Evolutionary conservation across 2,329 filamentous ascomycete genomes (phyloP).

Genomic region (Alternaria sp.): DNA sequence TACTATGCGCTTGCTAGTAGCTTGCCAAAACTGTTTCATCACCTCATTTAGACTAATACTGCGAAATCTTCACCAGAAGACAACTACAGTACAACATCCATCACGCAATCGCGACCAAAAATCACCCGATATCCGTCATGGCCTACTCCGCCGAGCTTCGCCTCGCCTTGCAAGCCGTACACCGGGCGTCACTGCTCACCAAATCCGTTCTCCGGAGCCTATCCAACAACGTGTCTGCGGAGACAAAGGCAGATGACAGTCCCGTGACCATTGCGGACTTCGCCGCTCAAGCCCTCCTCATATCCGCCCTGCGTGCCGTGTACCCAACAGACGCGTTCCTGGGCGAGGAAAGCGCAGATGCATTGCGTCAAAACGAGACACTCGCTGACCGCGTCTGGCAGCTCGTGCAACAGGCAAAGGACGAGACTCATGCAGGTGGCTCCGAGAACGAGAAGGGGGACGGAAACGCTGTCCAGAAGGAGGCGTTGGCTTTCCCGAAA

Average conservation of each 20-base stretch:
- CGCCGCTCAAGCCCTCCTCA: slow-evolving; percentile 67
- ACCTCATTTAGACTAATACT: slow-evolving; percentile 20
- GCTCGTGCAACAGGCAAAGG: slow-evolving; percentile 52
- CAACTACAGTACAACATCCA: slow-evolving; percentile 7
- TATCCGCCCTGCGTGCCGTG: slow-evolving; percentile 59
- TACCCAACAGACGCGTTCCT: slow-evolving; percentile 66
- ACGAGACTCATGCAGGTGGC: slow-evolving; percentile 36
- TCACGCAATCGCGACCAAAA: slow-evolving; percentile 2
- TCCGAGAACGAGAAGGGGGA: slow-evolving; percentile 32
- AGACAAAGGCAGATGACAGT: slow-evolving; percentile 64
- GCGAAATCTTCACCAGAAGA: slow-evolving; percentile 8
- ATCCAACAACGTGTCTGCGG: slow-evolving; percentile 54
- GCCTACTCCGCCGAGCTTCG: slow-evolving; percentile 38
- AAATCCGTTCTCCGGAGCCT: slow-evolving; percentile 59
- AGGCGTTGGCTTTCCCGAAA: slow-evolving; percentile 42
- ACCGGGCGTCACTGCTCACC: slow-evolving; percentile 64
- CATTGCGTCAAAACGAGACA: slow-evolving; percentile 56
- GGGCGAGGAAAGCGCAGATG: slow-evolving; percentile 65
- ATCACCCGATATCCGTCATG: slow-evolving; percentile 4
- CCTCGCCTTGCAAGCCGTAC: slow-evolving; percentile 53
- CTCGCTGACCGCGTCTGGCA: slow-evolving; percentile 63
- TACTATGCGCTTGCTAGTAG: slow-evolving; percentile 18
- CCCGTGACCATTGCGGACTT: slow-evolving; percentile 71
- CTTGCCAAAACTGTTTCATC: slow-evolving; percentile 6
- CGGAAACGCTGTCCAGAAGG: slow-evolving; percentile 8